Evolutionary conservation across 805 yeast genomes (phyloP), one percentile per base, ranked within the genome.

Genomic region (Vanderwaltozyma polyspora): DNA sequence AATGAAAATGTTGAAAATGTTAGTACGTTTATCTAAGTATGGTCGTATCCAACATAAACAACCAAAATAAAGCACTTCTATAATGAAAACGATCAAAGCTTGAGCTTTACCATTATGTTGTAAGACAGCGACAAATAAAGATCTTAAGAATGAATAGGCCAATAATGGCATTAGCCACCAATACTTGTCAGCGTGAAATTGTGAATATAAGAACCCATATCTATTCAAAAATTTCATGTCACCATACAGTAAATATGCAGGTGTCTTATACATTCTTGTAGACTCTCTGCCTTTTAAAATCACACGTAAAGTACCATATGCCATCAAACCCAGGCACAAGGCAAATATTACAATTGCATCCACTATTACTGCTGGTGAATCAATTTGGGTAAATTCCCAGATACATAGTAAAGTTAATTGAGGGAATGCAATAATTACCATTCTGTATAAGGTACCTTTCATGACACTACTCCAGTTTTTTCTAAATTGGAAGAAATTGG

Each of bases 21-120:
- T 91, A 23, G 97, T 87, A 62, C 94, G 72, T 60, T 80, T 85
- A 62, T 91, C 96, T 87, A 91, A 77, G 58, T 73, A 91, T 9
- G 98, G 98, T 58, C 91, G 73, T 37, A 70, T 62, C 70, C 74
- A 72, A 50, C 86, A 77, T 19, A 86, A 48, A 0, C 66, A 64
- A 24, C 70, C 69, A 41, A 82, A 74, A 60, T 79, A 86, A 16
- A 72, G 45, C 34, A 89, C 62, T 56, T 91, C 97, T 40, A 83
- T 64, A 13, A 67, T 76, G 49, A 89, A 81, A 7, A 87, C 68
- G 33, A 81, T 64, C 41, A 84, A 68, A 1, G 95, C 82, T 55
- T 82, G 95, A 5, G 70, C 78, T 48, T 79, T 81, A 40, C 98
- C 97, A 23, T 74, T 68, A 8, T 56, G 47, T 60, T 91, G 98